Conservation (phyloP, 1,284 basidiomycete species). For the Tilletia walkeri region DNA sequence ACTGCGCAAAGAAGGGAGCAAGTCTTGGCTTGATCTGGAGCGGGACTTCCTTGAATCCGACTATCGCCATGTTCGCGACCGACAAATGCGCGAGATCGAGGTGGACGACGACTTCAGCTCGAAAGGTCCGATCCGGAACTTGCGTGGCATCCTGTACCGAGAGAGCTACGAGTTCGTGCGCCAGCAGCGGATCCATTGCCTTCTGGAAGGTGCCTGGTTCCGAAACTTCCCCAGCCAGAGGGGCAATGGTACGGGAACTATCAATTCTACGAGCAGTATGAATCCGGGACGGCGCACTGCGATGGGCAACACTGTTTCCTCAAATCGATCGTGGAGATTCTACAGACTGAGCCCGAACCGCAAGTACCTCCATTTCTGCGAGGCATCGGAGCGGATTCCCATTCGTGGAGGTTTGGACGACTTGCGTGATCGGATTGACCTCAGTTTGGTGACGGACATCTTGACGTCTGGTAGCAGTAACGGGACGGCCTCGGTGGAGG, state of each 20-base stretch:
- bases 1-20: conserved; percentile 68
- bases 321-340: conserved; percentile 50
- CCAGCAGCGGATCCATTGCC: conserved; percentile 82
- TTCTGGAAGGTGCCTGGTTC: conserved; percentile 89
- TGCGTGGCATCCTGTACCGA: conserved; percentile 80
- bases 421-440: conserved; percentile 67
- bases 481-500: background rate
- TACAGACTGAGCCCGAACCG: conserved; percentile 61
- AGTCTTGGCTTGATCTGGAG: conserved; percentile 81
- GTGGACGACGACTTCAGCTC: conserved; percentile 72
- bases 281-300: conserved; percentile 9
- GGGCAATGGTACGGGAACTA: background rate
- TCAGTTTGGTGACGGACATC: conserved; percentile 53
- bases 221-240: conserved; percentile 60
- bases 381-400: conserved; percentile 71
- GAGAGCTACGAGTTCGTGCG: conserved; percentile 90
- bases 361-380: conserved; percentile 78
- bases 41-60: conserved; percentile 79
- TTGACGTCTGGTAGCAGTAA: conserved; percentile 11
- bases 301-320: background rate
- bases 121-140: conserved; percentile 60
- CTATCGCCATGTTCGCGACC: conserved; percentile 80
- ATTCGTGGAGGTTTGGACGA: conserved; percentile 79
- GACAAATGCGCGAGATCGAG: conserved; percentile 91
- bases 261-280: background rate